phyloP scores from a whole-genome alignment of 805 yeast species.

The Jamesozyma spencerorum region DNA sequence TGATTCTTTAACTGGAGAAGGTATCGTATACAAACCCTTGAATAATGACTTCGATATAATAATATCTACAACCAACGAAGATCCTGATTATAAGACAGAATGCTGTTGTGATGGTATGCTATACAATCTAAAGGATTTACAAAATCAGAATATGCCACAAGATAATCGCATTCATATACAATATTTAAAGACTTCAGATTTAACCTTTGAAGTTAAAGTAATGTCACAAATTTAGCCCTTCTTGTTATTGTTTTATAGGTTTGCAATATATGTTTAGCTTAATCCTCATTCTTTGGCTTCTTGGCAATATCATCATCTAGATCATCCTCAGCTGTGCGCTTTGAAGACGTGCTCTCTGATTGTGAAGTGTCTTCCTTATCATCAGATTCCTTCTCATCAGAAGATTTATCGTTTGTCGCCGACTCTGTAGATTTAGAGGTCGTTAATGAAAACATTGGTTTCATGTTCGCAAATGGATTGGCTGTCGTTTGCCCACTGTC shows the following conservation, averaged over 20 bases:
- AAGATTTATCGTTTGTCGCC: not conserved
- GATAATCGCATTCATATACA: slow-evolving; percentile 7
- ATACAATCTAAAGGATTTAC: slow-evolving; percentile 14
- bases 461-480: slow-evolving; percentile 2
- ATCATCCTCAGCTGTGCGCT: slow-evolving; percentile 3
- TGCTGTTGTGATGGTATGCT: slow-evolving; percentile 27
- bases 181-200: slow-evolving; percentile 7
- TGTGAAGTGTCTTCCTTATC: not conserved
- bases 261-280: not conserved
- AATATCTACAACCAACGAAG: slow-evolving; percentile 5
- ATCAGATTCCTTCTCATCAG: not conserved
- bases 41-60: slow-evolving; percentile 11
- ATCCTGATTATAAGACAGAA: slow-evolving; percentile 13
- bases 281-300: not conserved
- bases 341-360: not conserved
- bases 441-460: slow-evolving; percentile 7
- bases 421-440: not conserved
- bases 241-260: not conserved
- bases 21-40: slow-evolving; percentile 12
- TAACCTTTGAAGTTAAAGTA: slow-evolving; percentile 1
- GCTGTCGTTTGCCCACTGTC: not conserved
- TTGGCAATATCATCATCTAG: not conserved
- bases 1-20: slow-evolving; percentile 9
- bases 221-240: not conserved
- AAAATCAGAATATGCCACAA: not conserved